Conservation (phyloP, 768 basidiomycete genomes). For the Russula earlei region DNA sequence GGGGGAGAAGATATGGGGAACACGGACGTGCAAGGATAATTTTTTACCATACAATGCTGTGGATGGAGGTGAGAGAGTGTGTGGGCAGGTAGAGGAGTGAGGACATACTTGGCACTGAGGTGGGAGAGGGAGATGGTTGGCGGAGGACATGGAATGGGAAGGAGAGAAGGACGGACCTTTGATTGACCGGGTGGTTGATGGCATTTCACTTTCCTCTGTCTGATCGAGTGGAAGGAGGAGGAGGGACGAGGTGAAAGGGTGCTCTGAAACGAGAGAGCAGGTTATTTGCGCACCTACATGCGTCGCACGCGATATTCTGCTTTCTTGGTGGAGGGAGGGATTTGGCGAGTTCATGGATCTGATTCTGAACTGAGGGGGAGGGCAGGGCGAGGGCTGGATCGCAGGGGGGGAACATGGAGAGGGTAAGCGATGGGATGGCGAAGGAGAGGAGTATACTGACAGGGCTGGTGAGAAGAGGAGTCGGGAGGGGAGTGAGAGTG, state of each 20-base stretch:
- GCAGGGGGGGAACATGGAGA: constrained; percentile 23
- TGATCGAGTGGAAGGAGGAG: constrained; percentile 24
- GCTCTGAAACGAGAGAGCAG: constrained; percentile 11
- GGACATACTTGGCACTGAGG: constrained; percentile 21
- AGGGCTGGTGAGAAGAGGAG: constrained; percentile 11
- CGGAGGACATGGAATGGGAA: background rate
- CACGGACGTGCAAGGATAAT: constrained; percentile 86
- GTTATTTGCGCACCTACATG: constrained; percentile 54
- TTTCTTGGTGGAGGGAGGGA: constrained; percentile 77
- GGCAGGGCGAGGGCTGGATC: constrained; percentile 50
- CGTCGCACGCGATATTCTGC: constrained; percentile 91
- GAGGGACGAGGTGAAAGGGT: background rate
- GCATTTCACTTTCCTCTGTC: constrained; percentile 85
- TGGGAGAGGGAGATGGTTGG: background rate
- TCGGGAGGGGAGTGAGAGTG: background rate
- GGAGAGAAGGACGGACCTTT: constrained; percentile 4
- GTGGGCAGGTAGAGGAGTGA: background rate
- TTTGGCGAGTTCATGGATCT: constrained; percentile 75
- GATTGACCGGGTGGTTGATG: constrained; percentile 64
- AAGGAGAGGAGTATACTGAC: constrained; percentile 1
- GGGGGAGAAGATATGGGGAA: constrained; percentile 14
- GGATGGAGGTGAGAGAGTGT: background rate
- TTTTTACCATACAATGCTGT: constrained; percentile 80
- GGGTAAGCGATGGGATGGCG: constrained; percentile 18
- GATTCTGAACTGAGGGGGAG: constrained; percentile 62